Evolutionary conservation across 306 rosid genomes (phyloP).

Genomic region (Adenanthera pavonina): DNA sequence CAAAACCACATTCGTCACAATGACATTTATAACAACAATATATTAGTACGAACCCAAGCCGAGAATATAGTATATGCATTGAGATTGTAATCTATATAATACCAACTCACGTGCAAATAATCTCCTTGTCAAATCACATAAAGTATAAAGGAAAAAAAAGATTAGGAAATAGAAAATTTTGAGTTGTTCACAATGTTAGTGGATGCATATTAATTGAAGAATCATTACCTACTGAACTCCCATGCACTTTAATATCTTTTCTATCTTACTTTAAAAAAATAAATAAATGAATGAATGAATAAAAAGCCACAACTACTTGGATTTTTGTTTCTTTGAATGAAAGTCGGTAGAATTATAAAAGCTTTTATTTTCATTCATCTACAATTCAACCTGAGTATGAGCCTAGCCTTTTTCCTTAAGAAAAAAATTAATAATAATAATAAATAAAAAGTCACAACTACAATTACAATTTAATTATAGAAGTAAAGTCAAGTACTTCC

Average conservation of each 20-base stretch:
- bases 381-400: not conserved
- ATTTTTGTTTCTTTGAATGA: no score
- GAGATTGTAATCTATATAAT: not conserved
- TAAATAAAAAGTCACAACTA: not conserved
- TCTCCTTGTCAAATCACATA: conserved; percentile 64
- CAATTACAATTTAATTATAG: no score
- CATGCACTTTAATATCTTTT: not conserved
- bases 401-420: not conserved
- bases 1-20: no score
- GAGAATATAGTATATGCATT: no score
- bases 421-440: not conserved
- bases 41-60: no score
- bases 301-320: no score
- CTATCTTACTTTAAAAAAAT: not conserved
- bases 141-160: conserved; percentile 26
- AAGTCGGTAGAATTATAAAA: no score
- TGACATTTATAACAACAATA: no score
- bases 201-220: not conserved
- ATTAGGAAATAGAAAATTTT: no score
- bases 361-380: no score
- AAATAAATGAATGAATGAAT: no score
- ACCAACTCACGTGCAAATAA: conserved; percentile 79
- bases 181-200: not conserved
- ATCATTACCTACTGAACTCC: not conserved
- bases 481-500: no score